These are phyloP conservation scores for Astrocystis sublimbata DNA, from an alignment of 495 filamentous ascomycete species.

Conservation along the genomic window DNA sequence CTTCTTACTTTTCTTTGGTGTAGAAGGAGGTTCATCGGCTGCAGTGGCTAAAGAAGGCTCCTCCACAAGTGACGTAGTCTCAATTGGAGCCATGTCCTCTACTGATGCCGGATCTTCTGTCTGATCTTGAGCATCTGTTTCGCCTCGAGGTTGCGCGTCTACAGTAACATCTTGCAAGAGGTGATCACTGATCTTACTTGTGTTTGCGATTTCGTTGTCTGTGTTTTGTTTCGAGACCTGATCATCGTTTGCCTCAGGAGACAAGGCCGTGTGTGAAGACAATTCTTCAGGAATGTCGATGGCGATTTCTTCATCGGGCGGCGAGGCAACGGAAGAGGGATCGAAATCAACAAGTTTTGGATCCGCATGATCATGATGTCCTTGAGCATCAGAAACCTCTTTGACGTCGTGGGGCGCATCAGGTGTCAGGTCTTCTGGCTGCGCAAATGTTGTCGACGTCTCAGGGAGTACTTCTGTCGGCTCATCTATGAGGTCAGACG, in stretches of 20 bases:
- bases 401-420: not conserved
- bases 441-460: not conserved
- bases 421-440: not conserved
- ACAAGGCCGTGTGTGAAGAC: not conserved
- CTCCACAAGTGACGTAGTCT: slow-evolving; percentile 7
- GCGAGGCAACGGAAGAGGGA: not conserved
- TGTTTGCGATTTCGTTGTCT: not conserved
- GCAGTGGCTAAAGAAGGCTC: not conserved
- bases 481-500: slow-evolving; percentile 14
- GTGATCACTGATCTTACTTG: not conserved
- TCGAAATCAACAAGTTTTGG: not conserved
- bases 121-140: not conserved
- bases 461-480: slow-evolving; percentile 14
- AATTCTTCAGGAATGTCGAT: not conserved
- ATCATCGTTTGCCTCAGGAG: not conserved
- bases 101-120: not conserved
- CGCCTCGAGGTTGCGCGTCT: not conserved
- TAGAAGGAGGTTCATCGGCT: slow-evolving; percentile 12
- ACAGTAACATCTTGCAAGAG: not conserved
- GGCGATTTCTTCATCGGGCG: slow-evolving; percentile 2
- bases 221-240: not conserved
- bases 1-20: slow-evolving; percentile 34
- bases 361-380: not conserved
- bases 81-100: slow-evolving; percentile 12
- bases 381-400: not conserved